These are phyloP conservation scores for Telfairia occidentalis DNA, from an alignment of 331 rosid genomes.

Conservation along the genomic window DNA sequence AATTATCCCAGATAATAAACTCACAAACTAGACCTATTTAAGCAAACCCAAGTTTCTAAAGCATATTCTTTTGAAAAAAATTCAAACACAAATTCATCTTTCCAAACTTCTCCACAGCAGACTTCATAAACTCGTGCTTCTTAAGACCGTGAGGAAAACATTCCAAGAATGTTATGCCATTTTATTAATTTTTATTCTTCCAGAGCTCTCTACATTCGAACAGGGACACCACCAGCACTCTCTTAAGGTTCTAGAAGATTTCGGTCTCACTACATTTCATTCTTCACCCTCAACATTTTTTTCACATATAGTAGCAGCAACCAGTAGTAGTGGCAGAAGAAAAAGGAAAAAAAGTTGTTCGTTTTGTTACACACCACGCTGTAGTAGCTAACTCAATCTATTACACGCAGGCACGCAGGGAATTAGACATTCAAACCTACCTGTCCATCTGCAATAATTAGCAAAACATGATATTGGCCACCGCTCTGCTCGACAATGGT, in stretches of 20 bases:
- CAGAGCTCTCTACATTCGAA: neutral
- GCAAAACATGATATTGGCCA: slow-evolving; percentile 17
- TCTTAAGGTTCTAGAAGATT: neutral
- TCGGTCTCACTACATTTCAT: neutral
- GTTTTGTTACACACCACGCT: neutral
- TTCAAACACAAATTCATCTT: neutral
- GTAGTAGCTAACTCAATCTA: neutral
- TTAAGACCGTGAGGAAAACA: neutral
- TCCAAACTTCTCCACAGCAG: neutral
- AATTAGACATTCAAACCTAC: slow-evolving; percentile 8
- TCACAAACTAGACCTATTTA: neutral
- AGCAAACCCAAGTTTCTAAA: neutral
- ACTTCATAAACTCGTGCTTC: neutral
- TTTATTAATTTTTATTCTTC: neutral
- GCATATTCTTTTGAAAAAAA: neutral
- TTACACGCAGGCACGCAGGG: neutral
- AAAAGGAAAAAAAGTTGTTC: neutral
- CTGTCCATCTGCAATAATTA: slow-evolving; percentile 23
- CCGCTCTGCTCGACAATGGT: slow-evolving; percentile 17
- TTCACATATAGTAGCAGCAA: neutral
- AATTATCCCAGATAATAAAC: neutral
- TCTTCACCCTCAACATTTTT: neutral
- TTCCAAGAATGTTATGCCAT: neutral
- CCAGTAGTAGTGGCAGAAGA: neutral
- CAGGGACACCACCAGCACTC: neutral